phyloP scores from a whole-genome alignment of 352 stramenopile species.

The Thraustochytrium striatum region DNA sequence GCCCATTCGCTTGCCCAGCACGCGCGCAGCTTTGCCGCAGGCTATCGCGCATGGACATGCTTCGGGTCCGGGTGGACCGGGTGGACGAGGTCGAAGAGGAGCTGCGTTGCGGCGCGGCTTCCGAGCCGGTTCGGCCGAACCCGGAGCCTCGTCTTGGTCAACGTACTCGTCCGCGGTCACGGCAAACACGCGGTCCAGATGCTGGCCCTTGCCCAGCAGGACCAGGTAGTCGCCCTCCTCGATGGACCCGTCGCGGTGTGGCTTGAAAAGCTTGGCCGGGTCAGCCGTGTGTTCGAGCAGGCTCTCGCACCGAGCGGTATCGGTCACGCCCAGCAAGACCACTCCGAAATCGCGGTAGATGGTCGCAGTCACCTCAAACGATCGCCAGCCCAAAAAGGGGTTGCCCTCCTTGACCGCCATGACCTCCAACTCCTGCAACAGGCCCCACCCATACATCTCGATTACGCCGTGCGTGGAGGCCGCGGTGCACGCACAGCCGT shows the following conservation, averaged over 20 bases:
- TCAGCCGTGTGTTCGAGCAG: neutral
- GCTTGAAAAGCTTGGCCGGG: too few species aligned
- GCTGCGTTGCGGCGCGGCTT: too few species aligned
- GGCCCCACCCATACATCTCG: neutral
- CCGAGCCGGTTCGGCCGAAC: too few species aligned
- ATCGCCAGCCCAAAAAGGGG: conserved; percentile 21
- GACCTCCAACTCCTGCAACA: conserved; percentile 34
- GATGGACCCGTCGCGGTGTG: neutral
- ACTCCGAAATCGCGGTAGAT: neutral
- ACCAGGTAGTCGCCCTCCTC: conserved; percentile 4
- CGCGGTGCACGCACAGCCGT: too few species aligned
- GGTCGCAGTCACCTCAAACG: neutral
- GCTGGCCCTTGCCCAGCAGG: neutral
- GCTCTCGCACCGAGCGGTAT: neutral
- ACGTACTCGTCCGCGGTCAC: neutral
- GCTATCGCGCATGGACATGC: too few species aligned
- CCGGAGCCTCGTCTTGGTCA: too few species aligned
- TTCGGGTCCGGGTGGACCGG: too few species aligned
- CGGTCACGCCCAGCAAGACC: conserved; percentile 1
- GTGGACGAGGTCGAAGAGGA: too few species aligned
- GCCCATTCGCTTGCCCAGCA: too few species aligned
- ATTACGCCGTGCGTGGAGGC: too few species aligned
- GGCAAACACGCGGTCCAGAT: conserved; percentile 3
- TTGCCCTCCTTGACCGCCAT: conserved; percentile 13
- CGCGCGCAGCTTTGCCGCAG: too few species aligned